Conservation (phyloP, 495 filamentous ascomycete species). For the Neurospora sp. region DNA sequence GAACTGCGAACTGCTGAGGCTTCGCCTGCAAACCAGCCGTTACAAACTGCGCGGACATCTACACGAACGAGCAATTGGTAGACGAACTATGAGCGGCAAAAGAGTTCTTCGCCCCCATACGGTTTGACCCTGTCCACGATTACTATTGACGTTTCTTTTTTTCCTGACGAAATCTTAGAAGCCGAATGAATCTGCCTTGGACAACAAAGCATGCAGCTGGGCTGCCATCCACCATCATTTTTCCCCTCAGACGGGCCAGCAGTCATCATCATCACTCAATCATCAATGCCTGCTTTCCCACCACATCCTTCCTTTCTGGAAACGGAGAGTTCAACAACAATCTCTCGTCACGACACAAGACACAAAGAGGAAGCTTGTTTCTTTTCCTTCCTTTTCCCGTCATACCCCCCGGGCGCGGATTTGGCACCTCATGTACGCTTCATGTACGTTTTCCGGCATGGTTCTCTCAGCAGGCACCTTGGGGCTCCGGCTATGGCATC, state of each 20-base stretch:
- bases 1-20: background rate
- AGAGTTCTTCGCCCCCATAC: background rate
- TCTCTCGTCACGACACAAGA: background rate
- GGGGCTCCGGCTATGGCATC: constrained; percentile 16
- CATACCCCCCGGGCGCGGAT: constrained; percentile 7
- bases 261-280: background rate
- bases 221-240: background rate
- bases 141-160: background rate
- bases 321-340: background rate
- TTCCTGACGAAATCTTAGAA: background rate
- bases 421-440: constrained; percentile 12
- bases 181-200: background rate
- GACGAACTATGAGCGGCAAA: background rate
- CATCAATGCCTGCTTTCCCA: background rate
- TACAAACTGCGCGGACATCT: constrained; percentile 2
- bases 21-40: constrained; percentile 4
- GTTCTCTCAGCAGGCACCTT: constrained; percentile 20
- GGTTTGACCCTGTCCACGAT: background rate
- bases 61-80: background rate
- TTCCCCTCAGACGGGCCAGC: background rate
- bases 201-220: background rate
- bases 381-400: background rate
- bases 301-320: background rate
- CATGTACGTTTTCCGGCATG: constrained; percentile 16
- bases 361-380: background rate